These are phyloP conservation scores for Microbotryum intermedium DNA, from an alignment of 1,284 basidiomycete genomes.

Conservation along the genomic window DNA sequence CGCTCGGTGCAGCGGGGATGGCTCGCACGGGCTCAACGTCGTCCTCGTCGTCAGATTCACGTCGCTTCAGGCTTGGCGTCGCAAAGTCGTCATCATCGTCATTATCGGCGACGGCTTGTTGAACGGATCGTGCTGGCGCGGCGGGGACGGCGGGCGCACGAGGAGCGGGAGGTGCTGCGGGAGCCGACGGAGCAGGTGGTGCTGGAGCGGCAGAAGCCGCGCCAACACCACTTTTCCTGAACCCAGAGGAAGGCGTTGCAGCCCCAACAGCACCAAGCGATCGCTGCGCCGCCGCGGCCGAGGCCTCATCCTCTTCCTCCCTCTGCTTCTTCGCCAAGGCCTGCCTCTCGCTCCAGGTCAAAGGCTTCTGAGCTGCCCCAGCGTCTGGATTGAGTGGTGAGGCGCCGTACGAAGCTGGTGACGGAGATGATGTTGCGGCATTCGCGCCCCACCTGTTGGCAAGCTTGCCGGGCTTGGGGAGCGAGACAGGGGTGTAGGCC, in stretches of 20 bases:
- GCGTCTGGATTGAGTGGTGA: constrained; percentile 29
- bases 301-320: constrained; percentile 67
- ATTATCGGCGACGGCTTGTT: constrained; percentile 32
- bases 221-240: constrained; percentile 12
- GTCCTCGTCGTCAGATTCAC: constrained; percentile 36
- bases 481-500: constrained; percentile 73
- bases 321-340: constrained; percentile 73
- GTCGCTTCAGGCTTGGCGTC: constrained; percentile 35
- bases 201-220: constrained; percentile 40
- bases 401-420: constrained; percentile 28
- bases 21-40: not conserved
- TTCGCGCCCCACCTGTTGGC: constrained; percentile 66
- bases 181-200: constrained; percentile 31
- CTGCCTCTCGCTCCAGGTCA: constrained; percentile 86
- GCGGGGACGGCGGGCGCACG: constrained; percentile 9
- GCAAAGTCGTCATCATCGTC: constrained; percentile 33
- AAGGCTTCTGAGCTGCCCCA: constrained; percentile 50
- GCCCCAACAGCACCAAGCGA: constrained; percentile 15
- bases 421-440: constrained; percentile 33
- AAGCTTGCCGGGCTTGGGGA: constrained; percentile 74
- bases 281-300: constrained; percentile 43
- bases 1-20: constrained; percentile 29
- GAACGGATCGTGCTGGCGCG: not conserved
- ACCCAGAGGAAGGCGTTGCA: constrained; percentile 26
- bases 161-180: constrained; percentile 19